phyloP scores from a whole-genome alignment of 805 yeast genomes.

The Kluyveromyces dobzhanskii region DNA sequence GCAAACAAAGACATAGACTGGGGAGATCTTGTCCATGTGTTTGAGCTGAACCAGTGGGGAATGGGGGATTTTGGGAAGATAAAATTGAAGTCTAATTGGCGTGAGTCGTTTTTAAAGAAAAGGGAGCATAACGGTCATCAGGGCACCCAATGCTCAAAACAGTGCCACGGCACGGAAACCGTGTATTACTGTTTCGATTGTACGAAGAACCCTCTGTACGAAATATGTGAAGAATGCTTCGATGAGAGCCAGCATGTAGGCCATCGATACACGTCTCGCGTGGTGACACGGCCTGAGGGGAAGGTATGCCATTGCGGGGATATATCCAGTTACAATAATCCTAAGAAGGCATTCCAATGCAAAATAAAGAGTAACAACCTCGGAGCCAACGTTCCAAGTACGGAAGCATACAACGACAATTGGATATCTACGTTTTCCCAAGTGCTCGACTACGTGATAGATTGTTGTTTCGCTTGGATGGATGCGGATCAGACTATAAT shows the following conservation, averaged over 20 bases:
- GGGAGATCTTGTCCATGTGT: conserved; percentile 12
- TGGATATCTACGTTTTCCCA: conserved; percentile 11
- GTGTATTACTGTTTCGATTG: conserved; percentile 29
- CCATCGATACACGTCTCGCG: conserved; percentile 36
- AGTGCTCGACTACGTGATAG: conserved; percentile 22
- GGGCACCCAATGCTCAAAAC: conserved; percentile 21
- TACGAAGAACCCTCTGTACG: conserved; percentile 25
- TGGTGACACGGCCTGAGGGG: conserved; percentile 24
- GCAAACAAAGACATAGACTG: conserved; percentile 16
- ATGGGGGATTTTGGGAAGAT: conserved; percentile 13
- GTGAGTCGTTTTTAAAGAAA: conserved; percentile 6
- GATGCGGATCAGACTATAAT: conserved; percentile 6
- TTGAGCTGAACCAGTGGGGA: conserved; percentile 16
- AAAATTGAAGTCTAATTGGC: conserved; percentile 6
- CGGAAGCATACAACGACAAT: background rate
- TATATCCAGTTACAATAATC: conserved; percentile 17
- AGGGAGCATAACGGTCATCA: conserved; percentile 9
- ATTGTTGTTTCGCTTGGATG: conserved; percentile 10
- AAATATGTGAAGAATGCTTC: conserved; percentile 65
- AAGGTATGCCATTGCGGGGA: conserved; percentile 29
- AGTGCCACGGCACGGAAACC: conserved; percentile 22
- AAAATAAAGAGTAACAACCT: conserved; percentile 15
- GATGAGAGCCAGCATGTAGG: conserved; percentile 60
- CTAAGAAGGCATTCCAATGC: conserved; percentile 14
- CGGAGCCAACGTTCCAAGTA: background rate